These are phyloP conservation scores for Scheffersomyces ergatensis DNA, from an alignment of 805 yeast genomes.

Conservation along the genomic window DNA sequence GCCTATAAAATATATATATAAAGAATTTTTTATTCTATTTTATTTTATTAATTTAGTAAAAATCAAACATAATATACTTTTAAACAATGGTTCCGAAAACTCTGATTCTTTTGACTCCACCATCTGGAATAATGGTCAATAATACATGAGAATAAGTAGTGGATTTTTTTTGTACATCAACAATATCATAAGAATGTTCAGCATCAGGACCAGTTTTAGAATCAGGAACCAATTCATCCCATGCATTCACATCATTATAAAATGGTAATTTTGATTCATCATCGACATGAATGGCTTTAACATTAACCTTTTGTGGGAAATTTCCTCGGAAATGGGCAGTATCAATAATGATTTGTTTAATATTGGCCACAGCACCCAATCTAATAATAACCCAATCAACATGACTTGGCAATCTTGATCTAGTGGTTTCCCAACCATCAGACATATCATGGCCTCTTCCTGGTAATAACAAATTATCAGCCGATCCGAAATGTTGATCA, in stretches of 20 bases:
- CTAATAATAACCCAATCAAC: conserved; percentile 88
- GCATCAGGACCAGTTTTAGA: conserved; percentile 79
- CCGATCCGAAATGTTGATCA: conserved; percentile 94
- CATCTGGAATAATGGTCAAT: conserved; percentile 88
- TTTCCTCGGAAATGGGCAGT: conserved; percentile 95
- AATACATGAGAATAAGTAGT: conserved; percentile 65
- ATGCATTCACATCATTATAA: conserved; percentile 40
- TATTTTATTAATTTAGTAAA: not conserved
- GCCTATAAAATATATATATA: no score
- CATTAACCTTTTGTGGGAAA: conserved; percentile 76
- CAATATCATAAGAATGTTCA: conserved; percentile 62
- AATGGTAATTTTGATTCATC: conserved; percentile 36
- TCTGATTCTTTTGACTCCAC: conserved; percentile 90
- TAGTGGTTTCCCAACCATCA: conserved; percentile 97
- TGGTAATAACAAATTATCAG: conserved; percentile 83
- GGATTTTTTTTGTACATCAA: conserved; percentile 4
- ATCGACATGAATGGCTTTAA: conserved; percentile 55
- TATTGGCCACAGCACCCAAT: conserved; percentile 63
- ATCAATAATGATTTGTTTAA: conserved; percentile 68
- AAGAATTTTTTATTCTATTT: not conserved
- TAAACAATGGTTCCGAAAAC: conserved; percentile 60
- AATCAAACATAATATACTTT: not conserved
- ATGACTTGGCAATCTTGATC: conserved; percentile 82
- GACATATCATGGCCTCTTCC: conserved; percentile 97
- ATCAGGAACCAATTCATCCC: conserved; percentile 66